Base-by-base conservation (phyloP, 2,329 filamentous ascomycete species). In the Claviceps fusiformis region DNA sequence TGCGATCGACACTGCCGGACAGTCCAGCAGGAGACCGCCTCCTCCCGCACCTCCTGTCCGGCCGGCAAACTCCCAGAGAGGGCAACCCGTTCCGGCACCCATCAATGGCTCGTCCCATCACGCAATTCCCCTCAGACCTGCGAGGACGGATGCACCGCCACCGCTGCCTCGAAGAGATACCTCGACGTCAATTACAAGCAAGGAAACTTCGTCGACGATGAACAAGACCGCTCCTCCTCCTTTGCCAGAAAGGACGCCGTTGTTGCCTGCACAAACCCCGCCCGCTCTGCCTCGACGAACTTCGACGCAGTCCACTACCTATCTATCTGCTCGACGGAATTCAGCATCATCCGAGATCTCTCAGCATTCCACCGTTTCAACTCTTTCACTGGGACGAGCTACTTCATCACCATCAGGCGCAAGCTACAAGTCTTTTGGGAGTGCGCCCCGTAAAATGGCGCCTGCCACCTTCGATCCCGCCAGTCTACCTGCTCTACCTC, bases 331-430 rank as follows among this genome's bases (percentile, higher is more conserved):
- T 5, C 73, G 80, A 29, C 74, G 78, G 55, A 77, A 73, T 51
- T 85, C 82, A 19, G 76, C 76, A 46, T 78, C 80, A 0, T 85
- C 81, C 2, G 79, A 80, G 35, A 62, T 75, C 13, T 83, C 80
- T 2, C 70, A 77, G 56, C 68, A 74, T 44, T 84, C 80, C 7
- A 72, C 71, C 11, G 62, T 78, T 17, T 83, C 81, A 4, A 74
- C 71, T 1, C 64, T 78, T 27, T 82, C 80, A 1, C 59, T 79
- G 46, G 73, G 71, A 39, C 69, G 69, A 6, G 68, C 70, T 3
- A 63, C 67, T 3, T 62, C 67, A 33, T 75, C 73, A 9, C 79
- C 78, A 9, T 79, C 78, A 2, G 70, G 70, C 27, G 74, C 76
- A 0, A 82, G 75, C 60, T 68, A 71, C 50, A 68, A 70, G 9